Base-by-base conservation (phyloP, 306 rosid genomes). In the Delonix regia region DNA sequence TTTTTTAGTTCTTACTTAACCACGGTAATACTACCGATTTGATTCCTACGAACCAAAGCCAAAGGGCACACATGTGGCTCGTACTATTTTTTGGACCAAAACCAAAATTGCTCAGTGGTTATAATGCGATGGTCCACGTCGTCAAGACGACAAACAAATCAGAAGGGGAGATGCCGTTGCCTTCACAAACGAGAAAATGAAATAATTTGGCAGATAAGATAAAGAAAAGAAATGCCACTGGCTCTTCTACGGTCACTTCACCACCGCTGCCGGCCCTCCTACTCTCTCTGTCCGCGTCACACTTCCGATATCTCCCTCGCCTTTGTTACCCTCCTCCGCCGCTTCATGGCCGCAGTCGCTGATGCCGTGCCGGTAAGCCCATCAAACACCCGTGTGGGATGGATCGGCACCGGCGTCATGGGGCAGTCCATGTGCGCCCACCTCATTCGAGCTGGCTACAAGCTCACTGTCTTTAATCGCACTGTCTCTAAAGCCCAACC, bases 371-470 rank as follows among this genome's bases (percentile, higher is more conserved):
- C 80, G 72, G 14, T 83, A 16, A 86, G 61, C 90, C 97, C 98
- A 14, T 81, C 92, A 12, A 89, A 44, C 68, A 90, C 94, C 21
- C 97, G 97, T 8, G 83, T 94, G 67, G 98, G 98, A 36, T 94
- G 98, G 97, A 92, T 94, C 84, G 98, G 98, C 36, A 94, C 98
- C 33, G 98, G 98, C 45, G 89, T 94, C 1, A 94, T 94, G 98
- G 98, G 98, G 60, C 92, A 73, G 5, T 92, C 88, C 82, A 94
- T 94, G 98, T 89, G 94, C 75, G 52, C 86, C 83, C 98, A 92
- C 83, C 86, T 94, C 61, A 83, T 94, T 81, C 87, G 83, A 56
- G 96, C 97, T 74, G 98, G 98, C 83, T 94, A 85, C 89, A 55
- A 79, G 39, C 93, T 94, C 81, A 94, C 97, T 76, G 87, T 94